Evolutionary conservation across 805 yeast genomes (phyloP).

Genomic region (Blastobotrys terrestris): DNA sequence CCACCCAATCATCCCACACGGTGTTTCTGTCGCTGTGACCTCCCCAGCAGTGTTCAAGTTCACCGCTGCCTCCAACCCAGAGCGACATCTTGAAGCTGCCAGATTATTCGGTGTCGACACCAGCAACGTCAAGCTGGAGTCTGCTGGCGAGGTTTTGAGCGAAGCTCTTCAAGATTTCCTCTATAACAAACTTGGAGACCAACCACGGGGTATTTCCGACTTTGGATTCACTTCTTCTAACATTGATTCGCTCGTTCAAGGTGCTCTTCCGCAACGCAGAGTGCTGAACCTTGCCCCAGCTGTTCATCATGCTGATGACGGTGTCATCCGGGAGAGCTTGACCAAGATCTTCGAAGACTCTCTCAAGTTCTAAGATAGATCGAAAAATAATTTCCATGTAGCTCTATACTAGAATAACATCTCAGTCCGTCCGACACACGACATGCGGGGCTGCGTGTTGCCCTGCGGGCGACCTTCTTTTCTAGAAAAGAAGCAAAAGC

Average conservation of each 20-base stretch:
- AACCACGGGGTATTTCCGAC: slow-evolving; percentile 32
- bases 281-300: slow-evolving; percentile 34
- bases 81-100: slow-evolving; percentile 34
- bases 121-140: slow-evolving; percentile 30
- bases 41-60: slow-evolving; percentile 39
- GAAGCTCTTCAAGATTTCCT: slow-evolving; percentile 33
- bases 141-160: slow-evolving; percentile 35
- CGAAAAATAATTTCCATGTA: too few relatives aligned
- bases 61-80: slow-evolving; percentile 36
- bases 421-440: too few relatives aligned
- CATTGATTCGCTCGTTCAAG: slow-evolving; percentile 33
- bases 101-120: slow-evolving; percentile 33
- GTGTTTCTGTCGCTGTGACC: slow-evolving; percentile 40
- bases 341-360: slow-evolving; percentile 26
- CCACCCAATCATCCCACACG: slow-evolving; percentile 40
- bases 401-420: too few relatives aligned
- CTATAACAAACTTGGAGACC: slow-evolving; percentile 31
- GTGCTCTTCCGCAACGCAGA: slow-evolving; percentile 35
- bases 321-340: slow-evolving; percentile 24
- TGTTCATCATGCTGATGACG: slow-evolving; percentile 26
- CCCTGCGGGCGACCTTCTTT: too few relatives aligned
- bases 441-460: too few relatives aligned
- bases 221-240: slow-evolving; percentile 32
- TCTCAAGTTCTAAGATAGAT: slow-evolving; percentile 1
- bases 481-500: too few relatives aligned